These are phyloP conservation scores for Fusarium sterilihyphosum DNA, from an alignment of 2,329 filamentous ascomycete genomes.

Conservation along the genomic window DNA sequence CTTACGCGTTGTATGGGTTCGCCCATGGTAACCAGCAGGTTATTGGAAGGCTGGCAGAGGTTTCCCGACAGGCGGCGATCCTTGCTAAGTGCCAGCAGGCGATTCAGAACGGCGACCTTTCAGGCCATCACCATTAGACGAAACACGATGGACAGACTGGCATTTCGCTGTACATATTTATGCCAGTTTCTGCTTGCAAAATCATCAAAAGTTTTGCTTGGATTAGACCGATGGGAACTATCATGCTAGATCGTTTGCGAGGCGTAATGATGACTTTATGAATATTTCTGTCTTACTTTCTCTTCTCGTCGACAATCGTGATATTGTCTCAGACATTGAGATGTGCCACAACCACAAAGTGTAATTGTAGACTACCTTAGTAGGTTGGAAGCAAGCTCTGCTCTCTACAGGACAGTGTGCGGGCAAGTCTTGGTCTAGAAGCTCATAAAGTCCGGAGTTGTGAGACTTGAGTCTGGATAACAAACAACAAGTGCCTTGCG, in stretches of 20 bases:
- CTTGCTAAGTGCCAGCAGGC: constrained; percentile 77
- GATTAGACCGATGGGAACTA: not conserved
- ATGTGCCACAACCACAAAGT: not conserved
- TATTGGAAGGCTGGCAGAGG: constrained; percentile 78
- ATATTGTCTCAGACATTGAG: not conserved
- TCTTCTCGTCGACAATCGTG: constrained; percentile 1
- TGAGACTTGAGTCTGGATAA: constrained; percentile 2
- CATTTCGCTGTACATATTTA: constrained; percentile 23
- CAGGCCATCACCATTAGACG: constrained; percentile 31
- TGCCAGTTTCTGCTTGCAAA: not conserved
- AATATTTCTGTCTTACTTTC: not conserved
- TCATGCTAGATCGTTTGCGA: not conserved
- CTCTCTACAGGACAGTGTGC: not conserved
- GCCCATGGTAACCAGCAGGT: constrained; percentile 85
- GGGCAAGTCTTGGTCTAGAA: constrained; percentile 8
- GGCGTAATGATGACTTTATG: constrained; percentile 19
- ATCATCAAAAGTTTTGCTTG: not conserved
- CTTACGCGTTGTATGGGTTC: constrained; percentile 88
- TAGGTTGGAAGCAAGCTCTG: constrained; percentile 10
- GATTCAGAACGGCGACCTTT: constrained; percentile 48
- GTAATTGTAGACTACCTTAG: not conserved
- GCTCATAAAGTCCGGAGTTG: constrained; percentile 24
- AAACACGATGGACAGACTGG: not conserved
- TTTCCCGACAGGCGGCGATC: constrained; percentile 81
- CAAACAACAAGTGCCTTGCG: not conserved